Conservation (phyloP, 306 rosid species). For the Quercus aquifolioides region DNA sequence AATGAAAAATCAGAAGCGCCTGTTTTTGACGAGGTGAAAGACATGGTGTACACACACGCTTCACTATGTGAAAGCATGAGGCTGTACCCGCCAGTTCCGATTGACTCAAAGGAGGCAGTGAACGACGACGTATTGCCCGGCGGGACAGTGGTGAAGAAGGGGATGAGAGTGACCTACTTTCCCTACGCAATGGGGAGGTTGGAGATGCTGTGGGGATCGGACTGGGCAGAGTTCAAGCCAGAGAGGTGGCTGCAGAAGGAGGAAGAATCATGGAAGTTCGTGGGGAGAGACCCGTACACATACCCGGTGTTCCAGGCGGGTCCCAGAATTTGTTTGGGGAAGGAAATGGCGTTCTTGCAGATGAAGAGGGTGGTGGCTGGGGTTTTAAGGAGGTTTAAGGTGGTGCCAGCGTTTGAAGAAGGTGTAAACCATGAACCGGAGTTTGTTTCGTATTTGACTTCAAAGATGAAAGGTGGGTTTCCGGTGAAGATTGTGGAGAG, state of each 20-base stretch:
- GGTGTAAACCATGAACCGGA: slow-evolving; percentile 34
- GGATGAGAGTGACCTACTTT: slow-evolving; percentile 9
- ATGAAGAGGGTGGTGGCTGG: no score
- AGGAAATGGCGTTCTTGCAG: no score
- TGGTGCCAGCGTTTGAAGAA: no score
- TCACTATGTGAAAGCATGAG: slow-evolving; percentile 72
- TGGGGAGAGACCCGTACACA: no score
- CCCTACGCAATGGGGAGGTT: slow-evolving; percentile 63
- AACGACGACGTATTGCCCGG: no score
- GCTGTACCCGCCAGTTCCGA: slow-evolving; percentile 54
- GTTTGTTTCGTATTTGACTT: slow-evolving; percentile 35
- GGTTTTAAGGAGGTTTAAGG: no score
- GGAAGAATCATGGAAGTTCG: slow-evolving; percentile 40
- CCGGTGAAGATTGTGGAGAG: slow-evolving; percentile 39
- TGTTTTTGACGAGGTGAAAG: slow-evolving; percentile 42
- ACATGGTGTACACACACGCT: slow-evolving; percentile 62
- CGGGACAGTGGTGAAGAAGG: no score
- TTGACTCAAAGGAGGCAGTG: no score
- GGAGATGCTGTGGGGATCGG: slow-evolving; percentile 53
- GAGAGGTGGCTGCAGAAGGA: slow-evolving; percentile 57
- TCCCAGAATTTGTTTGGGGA: no score
- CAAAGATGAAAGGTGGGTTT: slow-evolving; percentile 59
- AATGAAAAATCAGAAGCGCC: background rate
- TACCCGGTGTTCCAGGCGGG: no score
- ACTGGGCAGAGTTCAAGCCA: slow-evolving; percentile 59